phyloP scores from a whole-genome alignment of 1,139 yeast genomes.

The Taphrina pruni region DNA sequence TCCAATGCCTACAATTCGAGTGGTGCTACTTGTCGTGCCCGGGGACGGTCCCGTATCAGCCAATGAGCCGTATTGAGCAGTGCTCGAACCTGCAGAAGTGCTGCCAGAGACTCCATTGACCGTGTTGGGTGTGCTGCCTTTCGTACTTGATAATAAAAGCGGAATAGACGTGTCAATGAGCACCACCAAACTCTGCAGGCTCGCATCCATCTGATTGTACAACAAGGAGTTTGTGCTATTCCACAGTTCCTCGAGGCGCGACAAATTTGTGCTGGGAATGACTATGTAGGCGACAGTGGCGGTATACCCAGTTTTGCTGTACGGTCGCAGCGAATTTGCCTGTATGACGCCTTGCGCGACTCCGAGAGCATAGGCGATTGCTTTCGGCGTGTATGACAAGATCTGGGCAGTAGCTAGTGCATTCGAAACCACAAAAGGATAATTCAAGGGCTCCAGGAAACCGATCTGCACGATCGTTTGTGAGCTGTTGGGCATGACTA shows the following conservation, averaged over 20 bases:
- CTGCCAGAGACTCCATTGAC: slow-evolving; percentile 18
- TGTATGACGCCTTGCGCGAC: slow-evolving; percentile 48
- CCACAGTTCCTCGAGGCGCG: slow-evolving; percentile 47
- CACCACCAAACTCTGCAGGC: slow-evolving; percentile 52
- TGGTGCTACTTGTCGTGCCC: slow-evolving; percentile 47
- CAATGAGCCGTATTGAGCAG: slow-evolving; percentile 50
- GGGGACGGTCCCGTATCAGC: slow-evolving; percentile 48
- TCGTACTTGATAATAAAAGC: not conserved
- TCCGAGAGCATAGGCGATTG: slow-evolving; percentile 53
- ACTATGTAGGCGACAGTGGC: slow-evolving; percentile 54
- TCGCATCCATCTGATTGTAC: slow-evolving; percentile 51
- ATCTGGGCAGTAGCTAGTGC: slow-evolving; percentile 57
- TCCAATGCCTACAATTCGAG: slow-evolving; percentile 53
- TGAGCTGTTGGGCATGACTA: slow-evolving; percentile 49
- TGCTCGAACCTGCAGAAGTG: slow-evolving; percentile 15
- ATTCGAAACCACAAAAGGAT: slow-evolving; percentile 54
- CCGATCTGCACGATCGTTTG: slow-evolving; percentile 54
- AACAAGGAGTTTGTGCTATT: slow-evolving; percentile 51
- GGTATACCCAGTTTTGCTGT: slow-evolving; percentile 50
- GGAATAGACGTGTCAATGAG: slow-evolving; percentile 53
- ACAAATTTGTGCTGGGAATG: slow-evolving; percentile 51
- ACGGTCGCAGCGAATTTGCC: slow-evolving; percentile 53
- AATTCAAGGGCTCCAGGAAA: slow-evolving; percentile 54
- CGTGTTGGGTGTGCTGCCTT: slow-evolving; percentile 48
- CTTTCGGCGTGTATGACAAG: slow-evolving; percentile 55